These are phyloP conservation scores for Usnea hakonensis DNA, from an alignment of 495 filamentous ascomycete genomes.

Conservation along the genomic window DNA sequence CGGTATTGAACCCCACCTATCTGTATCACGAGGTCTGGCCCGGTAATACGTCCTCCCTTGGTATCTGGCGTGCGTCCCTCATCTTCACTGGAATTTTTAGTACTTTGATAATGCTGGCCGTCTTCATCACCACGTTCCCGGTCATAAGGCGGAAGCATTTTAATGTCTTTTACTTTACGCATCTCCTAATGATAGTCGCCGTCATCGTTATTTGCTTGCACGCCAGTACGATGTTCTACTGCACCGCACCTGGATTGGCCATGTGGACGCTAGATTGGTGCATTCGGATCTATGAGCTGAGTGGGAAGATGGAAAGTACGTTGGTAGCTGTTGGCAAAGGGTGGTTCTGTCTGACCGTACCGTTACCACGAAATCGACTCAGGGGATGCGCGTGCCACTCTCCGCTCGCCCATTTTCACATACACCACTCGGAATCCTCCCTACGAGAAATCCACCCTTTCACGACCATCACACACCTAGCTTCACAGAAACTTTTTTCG, in stretches of 20 bases:
- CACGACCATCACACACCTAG: conserved; percentile 32
- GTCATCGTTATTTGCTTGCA: conserved; percentile 31
- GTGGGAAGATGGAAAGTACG: conserved; percentile 20
- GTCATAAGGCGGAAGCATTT: conserved; percentile 25
- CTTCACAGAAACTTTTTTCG: conserved; percentile 21
- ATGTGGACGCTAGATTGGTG: conserved; percentile 31
- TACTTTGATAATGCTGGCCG: conserved; percentile 22
- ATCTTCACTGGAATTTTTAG: conserved; percentile 26
- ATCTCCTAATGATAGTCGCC: conserved; percentile 25
- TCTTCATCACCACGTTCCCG: conserved; percentile 28
- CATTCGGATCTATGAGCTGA: conserved; percentile 30
- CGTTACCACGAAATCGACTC: conserved; percentile 25
- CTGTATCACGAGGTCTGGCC: conserved; percentile 29
- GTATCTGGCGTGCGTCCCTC: conserved; percentile 30
- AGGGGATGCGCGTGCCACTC: conserved; percentile 29
- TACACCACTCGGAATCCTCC: conserved; percentile 29
- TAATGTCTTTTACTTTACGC: conserved; percentile 33
- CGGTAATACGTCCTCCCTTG: conserved; percentile 26
- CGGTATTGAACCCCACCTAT: conserved; percentile 31
- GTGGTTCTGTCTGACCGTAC: conserved; percentile 28
- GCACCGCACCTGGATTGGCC: conserved; percentile 27
- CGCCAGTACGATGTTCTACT: conserved; percentile 33
- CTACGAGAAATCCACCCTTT: conserved; percentile 31
- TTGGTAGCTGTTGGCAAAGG: conserved; percentile 26
- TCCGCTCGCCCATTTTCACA: conserved; percentile 31